A percentile compares a stretch with the other conserved stretches of the same genome.
These are phyloP conservation scores for Rauvolfia tetraphylla DNA, from an alignment of 257 asterid genomes.

Conservation along the genomic window DNA sequence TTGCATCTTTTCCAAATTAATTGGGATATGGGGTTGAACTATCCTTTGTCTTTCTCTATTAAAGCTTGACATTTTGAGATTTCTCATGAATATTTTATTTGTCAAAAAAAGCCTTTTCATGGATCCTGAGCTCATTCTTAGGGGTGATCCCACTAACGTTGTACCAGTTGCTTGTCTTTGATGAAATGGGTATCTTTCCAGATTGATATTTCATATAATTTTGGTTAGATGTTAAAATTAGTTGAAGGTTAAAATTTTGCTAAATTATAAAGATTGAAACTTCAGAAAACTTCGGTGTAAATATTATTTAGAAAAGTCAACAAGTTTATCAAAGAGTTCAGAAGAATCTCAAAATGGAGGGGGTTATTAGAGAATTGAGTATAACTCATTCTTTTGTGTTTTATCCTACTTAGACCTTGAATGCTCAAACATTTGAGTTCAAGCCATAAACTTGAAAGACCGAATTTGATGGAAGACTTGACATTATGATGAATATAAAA, in stretches of 20 bases:
- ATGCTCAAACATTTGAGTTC: background rate
- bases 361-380: background rate
- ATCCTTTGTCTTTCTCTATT: background rate
- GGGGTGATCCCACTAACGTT: background rate
- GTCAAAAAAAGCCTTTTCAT: background rate
- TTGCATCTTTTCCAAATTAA: background rate
- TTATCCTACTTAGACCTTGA: background rate
- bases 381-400: background rate
- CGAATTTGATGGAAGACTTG: background rate
- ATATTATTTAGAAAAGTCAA: background rate
- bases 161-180: background rate
- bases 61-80: background rate
- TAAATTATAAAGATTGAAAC: background rate
- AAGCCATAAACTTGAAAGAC: background rate
- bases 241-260: background rate
- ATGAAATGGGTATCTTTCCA: background rate
- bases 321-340: background rate
- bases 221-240: background rate
- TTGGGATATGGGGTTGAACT: background rate
- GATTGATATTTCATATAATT: background rate
- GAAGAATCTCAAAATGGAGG: background rate
- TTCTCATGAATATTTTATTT: background rate
- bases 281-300: background rate
- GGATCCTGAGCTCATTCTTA: background rate
- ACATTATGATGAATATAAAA: background rate